Evolutionary conservation across 805 yeast genomes (phyloP).

Genomic region (Lachancea meyersii): DNA sequence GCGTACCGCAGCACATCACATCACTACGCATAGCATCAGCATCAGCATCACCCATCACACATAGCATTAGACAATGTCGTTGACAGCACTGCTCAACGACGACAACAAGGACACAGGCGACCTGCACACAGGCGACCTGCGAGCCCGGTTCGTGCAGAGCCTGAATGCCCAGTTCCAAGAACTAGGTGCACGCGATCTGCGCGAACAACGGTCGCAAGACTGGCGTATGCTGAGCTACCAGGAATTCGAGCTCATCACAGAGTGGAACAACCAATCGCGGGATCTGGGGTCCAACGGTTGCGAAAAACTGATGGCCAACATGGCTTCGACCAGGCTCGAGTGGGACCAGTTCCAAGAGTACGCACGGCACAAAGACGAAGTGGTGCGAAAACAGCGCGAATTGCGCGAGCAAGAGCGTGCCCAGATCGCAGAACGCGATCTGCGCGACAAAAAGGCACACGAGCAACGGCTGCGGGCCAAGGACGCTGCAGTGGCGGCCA

Average conservation of each 20-base stretch:
- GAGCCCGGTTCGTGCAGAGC: conserved; percentile 13
- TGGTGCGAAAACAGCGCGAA: conserved; percentile 13
- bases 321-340: conserved; percentile 19
- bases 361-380: conserved; percentile 9
- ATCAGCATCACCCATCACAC: background rate
- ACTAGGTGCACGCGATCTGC: conserved; percentile 20
- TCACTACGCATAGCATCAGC: background rate
- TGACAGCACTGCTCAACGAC: conserved; percentile 27
- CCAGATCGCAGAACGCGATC: too few relatives aligned
- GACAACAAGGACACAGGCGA: too few relatives aligned
- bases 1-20: too few relatives aligned
- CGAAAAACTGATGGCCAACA: conserved; percentile 17
- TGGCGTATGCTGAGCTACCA: conserved; percentile 33
- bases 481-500: background rate
- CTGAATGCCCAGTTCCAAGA: conserved; percentile 19
- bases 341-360: conserved; percentile 23
- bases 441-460: conserved; percentile 7
- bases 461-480: conserved; percentile 7
- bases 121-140: background rate
- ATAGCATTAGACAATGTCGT: conserved; percentile 18
- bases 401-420: conserved; percentile 9
- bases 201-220: conserved; percentile 28
- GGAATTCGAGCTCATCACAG: conserved; percentile 33
- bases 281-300: conserved; percentile 21
- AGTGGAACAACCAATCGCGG: conserved; percentile 29